These are phyloP conservation scores for Candida ulmi DNA, from an alignment of 805 yeast species.

Conservation along the genomic window DNA sequence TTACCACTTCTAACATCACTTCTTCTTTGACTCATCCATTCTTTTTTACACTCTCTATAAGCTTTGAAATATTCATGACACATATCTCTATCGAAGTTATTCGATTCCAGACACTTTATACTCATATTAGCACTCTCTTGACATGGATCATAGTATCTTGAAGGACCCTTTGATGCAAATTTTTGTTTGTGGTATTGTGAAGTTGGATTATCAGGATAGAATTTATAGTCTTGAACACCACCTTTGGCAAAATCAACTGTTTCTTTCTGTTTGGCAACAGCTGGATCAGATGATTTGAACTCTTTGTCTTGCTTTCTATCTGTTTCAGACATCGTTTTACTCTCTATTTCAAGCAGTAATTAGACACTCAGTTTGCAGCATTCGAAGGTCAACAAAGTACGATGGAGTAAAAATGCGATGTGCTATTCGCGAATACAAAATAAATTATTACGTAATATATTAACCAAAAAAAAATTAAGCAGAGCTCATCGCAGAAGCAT, in stretches of 20 bases:
- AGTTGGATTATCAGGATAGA: slow-evolving; percentile 87
- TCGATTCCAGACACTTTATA: slow-evolving; percentile 72
- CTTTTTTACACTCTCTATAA: slow-evolving; percentile 84
- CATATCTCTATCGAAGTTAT: slow-evolving; percentile 61
- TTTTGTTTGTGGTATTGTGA: slow-evolving; percentile 59
- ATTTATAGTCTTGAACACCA: slow-evolving; percentile 46
- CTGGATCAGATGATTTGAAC: slow-evolving; percentile 19
- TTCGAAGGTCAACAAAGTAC: too few species aligned
- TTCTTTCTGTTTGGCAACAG: slow-evolving; percentile 27
- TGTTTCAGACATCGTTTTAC: background rate
- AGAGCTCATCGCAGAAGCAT: background rate
- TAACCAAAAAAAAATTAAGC: background rate
- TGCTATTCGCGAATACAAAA: background rate
- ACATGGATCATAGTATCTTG: slow-evolving; percentile 90
- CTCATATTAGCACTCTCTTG: slow-evolving; percentile 86
- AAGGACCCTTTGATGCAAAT: slow-evolving; percentile 71
- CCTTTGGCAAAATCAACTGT: slow-evolving; percentile 55
- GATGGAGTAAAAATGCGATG: background rate
- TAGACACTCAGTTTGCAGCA: too few species aligned
- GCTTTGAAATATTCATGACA: slow-evolving; percentile 87
- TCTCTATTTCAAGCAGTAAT: too few species aligned
- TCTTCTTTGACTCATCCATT: slow-evolving; percentile 48
- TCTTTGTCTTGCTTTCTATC: slow-evolving; percentile 14
- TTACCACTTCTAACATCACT: slow-evolving; percentile 23
- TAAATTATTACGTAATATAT: too few species aligned